phyloP scores from a whole-genome alignment of 1,284 basidiomycete species.

The Apiotrichum montevideense region DNA sequence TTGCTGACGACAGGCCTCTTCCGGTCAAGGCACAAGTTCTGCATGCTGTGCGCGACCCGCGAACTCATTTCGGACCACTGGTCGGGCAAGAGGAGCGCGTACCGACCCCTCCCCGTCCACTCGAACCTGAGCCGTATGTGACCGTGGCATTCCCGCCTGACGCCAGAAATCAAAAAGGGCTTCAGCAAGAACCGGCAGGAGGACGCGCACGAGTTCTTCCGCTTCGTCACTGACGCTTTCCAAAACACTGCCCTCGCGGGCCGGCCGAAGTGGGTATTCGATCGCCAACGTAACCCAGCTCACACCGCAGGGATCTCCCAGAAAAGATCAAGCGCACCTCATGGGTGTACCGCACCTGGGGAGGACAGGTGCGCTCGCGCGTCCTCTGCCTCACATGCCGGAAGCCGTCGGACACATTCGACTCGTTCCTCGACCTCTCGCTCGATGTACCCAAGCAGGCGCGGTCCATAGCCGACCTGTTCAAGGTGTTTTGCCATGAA shows the following conservation, averaged over 20 bases:
- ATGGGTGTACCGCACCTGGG: constrained; percentile 92
- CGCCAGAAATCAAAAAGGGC: constrained; percentile 78
- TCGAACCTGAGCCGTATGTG: constrained; percentile 62
- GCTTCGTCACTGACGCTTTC: constrained; percentile 86
- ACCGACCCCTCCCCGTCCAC: constrained; percentile 59
- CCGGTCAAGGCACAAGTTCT: constrained; percentile 52
- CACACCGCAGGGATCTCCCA: constrained; percentile 60
- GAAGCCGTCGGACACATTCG: constrained; percentile 92
- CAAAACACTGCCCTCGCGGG: constrained; percentile 78
- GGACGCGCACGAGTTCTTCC: constrained; percentile 96
- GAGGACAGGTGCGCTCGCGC: constrained; percentile 83
- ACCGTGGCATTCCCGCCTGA: background rate
- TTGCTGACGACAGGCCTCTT: constrained; percentile 5
- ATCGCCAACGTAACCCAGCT: background rate
- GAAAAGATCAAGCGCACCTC: constrained; percentile 77
- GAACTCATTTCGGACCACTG: constrained; percentile 44
- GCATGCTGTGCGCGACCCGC: constrained; percentile 66
- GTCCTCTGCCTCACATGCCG: constrained; percentile 82
- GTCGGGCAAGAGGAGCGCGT: constrained; percentile 21
- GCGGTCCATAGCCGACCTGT: constrained; percentile 63
- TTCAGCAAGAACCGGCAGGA: constrained; percentile 90
- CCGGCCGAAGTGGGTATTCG: constrained; percentile 55
- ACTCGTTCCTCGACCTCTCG: constrained; percentile 88
- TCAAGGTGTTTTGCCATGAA: constrained; percentile 73
- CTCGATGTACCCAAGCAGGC: constrained; percentile 64